Base-by-base conservation (phyloP, 306 rosid species). In the Medicago lupulina region DNA sequence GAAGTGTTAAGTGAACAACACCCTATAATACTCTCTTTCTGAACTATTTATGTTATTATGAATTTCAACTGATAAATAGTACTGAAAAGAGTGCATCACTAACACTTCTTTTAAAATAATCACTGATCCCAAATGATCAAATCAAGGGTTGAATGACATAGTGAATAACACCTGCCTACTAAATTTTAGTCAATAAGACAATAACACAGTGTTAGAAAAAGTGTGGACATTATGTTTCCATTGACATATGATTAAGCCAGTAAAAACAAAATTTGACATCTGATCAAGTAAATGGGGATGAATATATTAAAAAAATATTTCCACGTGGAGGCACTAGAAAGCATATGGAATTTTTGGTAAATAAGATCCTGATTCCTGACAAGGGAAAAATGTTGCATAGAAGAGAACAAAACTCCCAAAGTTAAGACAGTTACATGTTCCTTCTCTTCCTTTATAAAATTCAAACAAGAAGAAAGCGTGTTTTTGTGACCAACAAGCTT, bases 291-390 rank as follows among this genome's bases (percentile, higher is more conserved):
- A 2, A 16, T 28, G 31, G 31, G 31, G 31, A 17, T n/a, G 9
- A 50, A 59, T 44, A 44, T 2, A 46, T 38, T 18, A 34, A 25
- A 17, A 64, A 17, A 4, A 2, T 28, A 28, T 41, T 60, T 49
- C 34, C 67, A 18, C 17, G 0, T 61, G 67, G 67, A 63, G 69
- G 67, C 17, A 17, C 10, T 6, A 49, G 47, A n/a, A 65, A 67
- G 79, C 61, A 38, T 44, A 14, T 70, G 3, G 10, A 53, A 36
- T 40, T 8, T 8, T 13, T 6, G 44, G 19, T 34, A 67, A 39
- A 28, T 47, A 65, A 54, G 74, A 77, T 54, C 28, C 8, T 70
- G 81, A 61, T 83, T 54, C 28, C 8, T 70, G 81, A 61, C 85
- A 77, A 70, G 75, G 70, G 70, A 65, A 28, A 70, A 50, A 31